Evolutionary conservation across 345 rosid species (phyloP), one percentile per base, ranked within the genome.

Genomic region (Corymbia maculata): DNA sequence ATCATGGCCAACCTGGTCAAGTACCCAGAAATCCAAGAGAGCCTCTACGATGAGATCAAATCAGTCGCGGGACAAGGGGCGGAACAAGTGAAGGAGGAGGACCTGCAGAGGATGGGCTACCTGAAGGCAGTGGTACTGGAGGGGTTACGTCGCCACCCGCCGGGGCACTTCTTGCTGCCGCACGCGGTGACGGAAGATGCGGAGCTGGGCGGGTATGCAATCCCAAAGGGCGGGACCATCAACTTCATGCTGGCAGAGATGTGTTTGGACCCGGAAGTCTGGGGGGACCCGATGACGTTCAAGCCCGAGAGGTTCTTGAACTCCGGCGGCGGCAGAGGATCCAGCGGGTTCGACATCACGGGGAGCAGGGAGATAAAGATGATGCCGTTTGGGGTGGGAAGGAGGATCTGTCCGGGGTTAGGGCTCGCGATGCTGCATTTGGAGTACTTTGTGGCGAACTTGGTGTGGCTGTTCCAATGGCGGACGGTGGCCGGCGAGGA

Each of bases 351-450:
- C 32, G 68, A 61, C 32, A 61, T 61, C 50, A 88, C 90, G 17
- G 90, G 88, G 70, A 88, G 5, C 8, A 52, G 86, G 85, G 88
- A 88, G 79, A 88, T 88, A 42, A 88, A 88, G 90, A 88, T 88
- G 90, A 86, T 88, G 90, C 90, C 90, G 3, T 88, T 88, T 6
- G 88, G 90, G 86, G 90, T n/a, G 11, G 90, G 90, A 75, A 70
- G 90, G 87, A 86, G 90, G 59, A 88, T 86, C 26, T 88, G 86
- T 7, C 90, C 90, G 7, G 85, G 22, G 11, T 52, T 5, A 26
- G 44, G 47, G 13, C 84, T 66, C 2, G 90, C 87, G 13, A 36
- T 86, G 53, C 88, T 88, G 32, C 90, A 86, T 22, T 32, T 70
- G 90, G 90, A 86, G 85, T 70, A 86, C 87, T 88, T 86, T 30